Conservation (phyloP, 192 early-diverging fungal species). For the Blastocladiella britannica region DNA sequence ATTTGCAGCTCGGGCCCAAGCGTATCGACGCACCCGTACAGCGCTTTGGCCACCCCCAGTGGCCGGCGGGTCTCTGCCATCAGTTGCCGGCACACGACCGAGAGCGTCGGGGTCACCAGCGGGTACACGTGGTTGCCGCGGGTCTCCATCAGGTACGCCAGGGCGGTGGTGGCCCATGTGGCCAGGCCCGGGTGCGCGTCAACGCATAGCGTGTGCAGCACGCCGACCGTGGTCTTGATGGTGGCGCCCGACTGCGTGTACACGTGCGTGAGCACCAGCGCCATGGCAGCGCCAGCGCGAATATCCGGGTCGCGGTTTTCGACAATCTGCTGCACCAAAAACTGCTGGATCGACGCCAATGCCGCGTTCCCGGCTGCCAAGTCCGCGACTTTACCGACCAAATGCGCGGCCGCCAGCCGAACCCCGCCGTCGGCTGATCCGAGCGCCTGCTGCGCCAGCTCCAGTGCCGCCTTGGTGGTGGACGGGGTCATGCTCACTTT, state of each 20-base stretch:
- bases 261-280: conserved; percentile 74
- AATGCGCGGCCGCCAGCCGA: not conserved
- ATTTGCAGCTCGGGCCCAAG: conserved; percentile 77
- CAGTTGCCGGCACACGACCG: conserved; percentile 67
- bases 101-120: conserved; percentile 69
- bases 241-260: conserved; percentile 61
- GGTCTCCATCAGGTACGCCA: conserved; percentile 66
- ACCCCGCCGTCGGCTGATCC: not conserved
- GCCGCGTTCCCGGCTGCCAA: not conserved
- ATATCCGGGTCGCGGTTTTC: conserved; percentile 82
- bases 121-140: conserved; percentile 75
- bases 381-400: not conserved
- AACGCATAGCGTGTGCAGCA: conserved; percentile 70
- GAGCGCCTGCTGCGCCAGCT: not conserved
- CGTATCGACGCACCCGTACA: conserved; percentile 69
- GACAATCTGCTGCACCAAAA: conserved; percentile 38
- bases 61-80: conserved; percentile 65
- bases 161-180: conserved; percentile 69
- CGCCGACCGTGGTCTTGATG: conserved; percentile 67
- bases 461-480: not conserved
- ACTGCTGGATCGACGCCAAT: not conserved
- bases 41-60: conserved; percentile 56
- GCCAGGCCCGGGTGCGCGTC: conserved; percentile 89
- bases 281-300: conserved; percentile 75
- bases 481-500: not conserved